Base-by-base conservation (phyloP, 176 grass and related monocot genomes). In the Saccharum spontaneum region DNA sequence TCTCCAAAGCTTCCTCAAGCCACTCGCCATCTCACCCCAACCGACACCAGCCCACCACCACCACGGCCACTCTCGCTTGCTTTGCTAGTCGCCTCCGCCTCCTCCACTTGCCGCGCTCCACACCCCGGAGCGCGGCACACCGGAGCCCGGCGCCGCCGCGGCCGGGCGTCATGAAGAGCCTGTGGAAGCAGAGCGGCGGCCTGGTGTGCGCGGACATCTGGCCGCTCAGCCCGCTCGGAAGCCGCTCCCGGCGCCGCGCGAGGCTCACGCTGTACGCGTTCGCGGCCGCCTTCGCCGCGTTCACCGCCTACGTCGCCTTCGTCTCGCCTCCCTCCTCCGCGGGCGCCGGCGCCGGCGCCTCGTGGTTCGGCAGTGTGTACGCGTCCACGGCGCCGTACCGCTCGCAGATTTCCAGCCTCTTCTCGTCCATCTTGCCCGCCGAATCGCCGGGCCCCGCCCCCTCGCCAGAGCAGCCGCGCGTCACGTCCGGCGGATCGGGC, bases 301-400 rank as follows among this genome's bases (percentile, higher is more conserved):
- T 85, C 76, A 96, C 94, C 0, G 60, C 90, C 9, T 99, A 94
- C 84, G 66, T 96, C 43, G 91, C 91, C 12, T 61, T 92, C 81
- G 80, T 71, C 34, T 9, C 76, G 9, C 10, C 86, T 8, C 54
- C 82, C 44, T 44, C 89, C 54, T 61, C 89, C 43, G 59, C 87
- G 36, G 37, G 16, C 36, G 33, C 33, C 30, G 50, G 43, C 82
- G 10, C 3, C 20, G 80, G 36, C 17, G 40, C 88, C 10, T 88
- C 90, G 46, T 90, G 89, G 97, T 94, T 92, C 86, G 86, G 84
- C 89, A 88, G 91, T 46, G 76, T 91, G 69, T 91, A 92, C 73
- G 50, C 79, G 1, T 94, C 97, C 76, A 94, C 97, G 30, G 84
- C 88, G 79, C 81, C 91, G 6, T 96, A 94, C 70, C 87, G 86